Evolutionary conservation across 805 yeast genomes (phyloP).

Genomic region (Candida succiphila): DNA sequence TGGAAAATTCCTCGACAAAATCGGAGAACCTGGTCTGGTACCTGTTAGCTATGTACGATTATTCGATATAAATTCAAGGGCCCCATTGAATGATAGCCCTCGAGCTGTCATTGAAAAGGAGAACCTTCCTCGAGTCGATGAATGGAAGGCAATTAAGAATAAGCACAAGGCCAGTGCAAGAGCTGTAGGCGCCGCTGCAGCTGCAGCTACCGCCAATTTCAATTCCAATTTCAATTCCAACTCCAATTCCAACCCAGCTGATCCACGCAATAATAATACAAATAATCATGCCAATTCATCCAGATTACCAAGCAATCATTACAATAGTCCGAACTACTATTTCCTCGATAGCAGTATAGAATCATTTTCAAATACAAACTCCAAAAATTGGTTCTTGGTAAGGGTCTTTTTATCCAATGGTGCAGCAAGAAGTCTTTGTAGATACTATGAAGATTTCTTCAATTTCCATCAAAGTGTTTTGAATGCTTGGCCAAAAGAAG

Average conservation of each 20-base stretch:
- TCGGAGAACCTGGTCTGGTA: conserved; percentile 96
- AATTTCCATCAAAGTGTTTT: conserved; percentile 81
- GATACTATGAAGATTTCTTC: conserved; percentile 93
- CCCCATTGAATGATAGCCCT: conserved; percentile 38
- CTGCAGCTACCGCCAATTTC: conserved; percentile 6
- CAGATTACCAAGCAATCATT: conserved; percentile 2
- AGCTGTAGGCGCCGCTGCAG: conserved; percentile 17
- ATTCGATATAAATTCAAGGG: conserved; percentile 64
- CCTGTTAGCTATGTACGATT: conserved; percentile 87
- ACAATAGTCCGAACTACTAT: conserved; percentile 12
- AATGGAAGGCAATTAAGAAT: conserved; percentile 89
- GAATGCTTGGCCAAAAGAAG: conserved; percentile 83
- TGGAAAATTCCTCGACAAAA: conserved; percentile 88
- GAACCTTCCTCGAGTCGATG: conserved; percentile 83
- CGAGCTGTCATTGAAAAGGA: conserved; percentile 47
- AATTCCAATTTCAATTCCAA: conserved; percentile 7
- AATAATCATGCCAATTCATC: conserved; percentile 9
- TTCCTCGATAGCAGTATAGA: conserved; percentile 68
- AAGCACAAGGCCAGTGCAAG: conserved; percentile 83
- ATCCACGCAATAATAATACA: conserved; percentile 2
- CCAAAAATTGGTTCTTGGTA: conserved; percentile 82
- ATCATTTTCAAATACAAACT: conserved; percentile 69
- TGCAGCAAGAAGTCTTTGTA: conserved; percentile 58
- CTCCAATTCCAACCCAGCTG: conserved; percentile 5
- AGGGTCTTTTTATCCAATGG: conserved; percentile 61